Percentiles rank a stretch among this genome's conserved stretches.
These are phyloP conservation scores for Diversispora eburnea DNA, from an alignment of 192 early-diverging fungal species.

Conservation along the genomic window DNA sequence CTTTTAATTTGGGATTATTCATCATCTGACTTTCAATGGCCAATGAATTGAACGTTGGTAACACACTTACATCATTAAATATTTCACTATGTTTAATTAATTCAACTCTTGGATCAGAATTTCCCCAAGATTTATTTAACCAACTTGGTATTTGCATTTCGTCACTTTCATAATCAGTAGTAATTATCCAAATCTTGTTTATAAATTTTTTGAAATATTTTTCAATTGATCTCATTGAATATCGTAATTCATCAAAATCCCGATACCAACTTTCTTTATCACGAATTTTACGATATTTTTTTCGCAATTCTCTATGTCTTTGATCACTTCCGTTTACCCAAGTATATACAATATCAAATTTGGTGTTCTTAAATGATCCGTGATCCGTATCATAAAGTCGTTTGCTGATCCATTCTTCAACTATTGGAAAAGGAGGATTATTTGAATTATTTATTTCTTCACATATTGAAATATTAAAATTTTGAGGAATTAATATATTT, in stretches of 20 bases:
- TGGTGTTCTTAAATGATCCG: not conserved
- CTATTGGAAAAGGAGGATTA: too few species aligned
- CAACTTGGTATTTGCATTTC: constrained; percentile 34
- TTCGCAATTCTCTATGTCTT: constrained; percentile 10
- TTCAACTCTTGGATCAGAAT: not conserved
- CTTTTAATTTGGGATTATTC: constrained; percentile 30
- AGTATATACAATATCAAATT: constrained; percentile 40
- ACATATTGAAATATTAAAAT: too few species aligned
- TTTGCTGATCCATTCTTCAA: too few species aligned
- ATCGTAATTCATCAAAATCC: constrained; percentile 43
- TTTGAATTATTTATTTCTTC: too few species aligned
- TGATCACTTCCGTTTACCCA: constrained; percentile 46
- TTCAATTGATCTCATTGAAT: constrained; percentile 37
- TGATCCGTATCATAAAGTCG: not conserved
- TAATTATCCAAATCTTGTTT: constrained; percentile 33
- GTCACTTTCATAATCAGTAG: constrained; percentile 23
- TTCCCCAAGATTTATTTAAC: constrained; percentile 24
- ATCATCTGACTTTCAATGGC: constrained; percentile 39
- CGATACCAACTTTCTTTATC: constrained; percentile 29
- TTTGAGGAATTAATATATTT: too few species aligned
- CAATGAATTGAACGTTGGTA: constrained; percentile 42
- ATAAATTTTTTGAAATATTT: constrained; percentile 28
- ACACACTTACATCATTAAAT: constrained; percentile 22
- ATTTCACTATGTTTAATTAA: constrained; percentile 31
- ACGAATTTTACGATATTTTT: not conserved